Conservation (phyloP, 768 basidiomycete genomes). For the Termitomyces sp. region DNA sequence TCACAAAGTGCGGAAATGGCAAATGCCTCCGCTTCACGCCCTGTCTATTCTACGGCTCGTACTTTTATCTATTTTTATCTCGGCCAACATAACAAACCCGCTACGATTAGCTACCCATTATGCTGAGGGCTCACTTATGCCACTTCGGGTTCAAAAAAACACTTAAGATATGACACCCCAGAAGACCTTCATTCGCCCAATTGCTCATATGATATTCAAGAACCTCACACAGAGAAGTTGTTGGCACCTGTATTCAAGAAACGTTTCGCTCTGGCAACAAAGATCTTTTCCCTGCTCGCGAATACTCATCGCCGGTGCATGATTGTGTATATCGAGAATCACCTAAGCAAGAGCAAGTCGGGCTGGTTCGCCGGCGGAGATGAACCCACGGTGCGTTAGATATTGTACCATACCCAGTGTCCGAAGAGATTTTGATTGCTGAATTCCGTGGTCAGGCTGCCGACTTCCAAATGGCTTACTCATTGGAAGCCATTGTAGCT, state of each 20-base stretch:
- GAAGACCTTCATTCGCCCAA: constrained; percentile 32
- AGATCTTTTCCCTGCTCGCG: neutral
- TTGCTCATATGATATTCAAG: constrained; percentile 28
- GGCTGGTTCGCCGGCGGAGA: constrained; percentile 21
- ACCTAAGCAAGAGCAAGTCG: constrained; percentile 12
- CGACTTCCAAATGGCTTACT: constrained; percentile 29
- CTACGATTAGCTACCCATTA: constrained; percentile 5
- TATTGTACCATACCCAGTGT: too few species aligned
- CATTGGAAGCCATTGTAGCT: constrained; percentile 23
- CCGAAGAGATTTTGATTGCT: neutral
- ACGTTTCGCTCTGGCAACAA: constrained; percentile 24
- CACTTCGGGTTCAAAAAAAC: constrained; percentile 33
- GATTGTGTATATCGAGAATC: constrained; percentile 12
- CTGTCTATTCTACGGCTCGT: constrained; percentile 17
- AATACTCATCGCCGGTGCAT: neutral
- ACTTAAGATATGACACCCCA: constrained; percentile 21
- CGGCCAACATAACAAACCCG: too few species aligned
- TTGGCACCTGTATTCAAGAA: constrained; percentile 30
- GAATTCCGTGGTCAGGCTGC: constrained; percentile 18
- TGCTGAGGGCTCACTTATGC: constrained; percentile 28
- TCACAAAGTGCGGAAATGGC: too few species aligned
- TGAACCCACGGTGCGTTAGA: constrained; percentile 17
- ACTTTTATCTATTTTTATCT: neutral
- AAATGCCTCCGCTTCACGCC: constrained; percentile 2
- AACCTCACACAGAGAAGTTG: constrained; percentile 23